A percentile compares a stretch with the other conserved stretches of the same genome.
phyloP scores from a whole-genome alignment of 169 alveolate genomes.

The Babesia ovata region DNA sequence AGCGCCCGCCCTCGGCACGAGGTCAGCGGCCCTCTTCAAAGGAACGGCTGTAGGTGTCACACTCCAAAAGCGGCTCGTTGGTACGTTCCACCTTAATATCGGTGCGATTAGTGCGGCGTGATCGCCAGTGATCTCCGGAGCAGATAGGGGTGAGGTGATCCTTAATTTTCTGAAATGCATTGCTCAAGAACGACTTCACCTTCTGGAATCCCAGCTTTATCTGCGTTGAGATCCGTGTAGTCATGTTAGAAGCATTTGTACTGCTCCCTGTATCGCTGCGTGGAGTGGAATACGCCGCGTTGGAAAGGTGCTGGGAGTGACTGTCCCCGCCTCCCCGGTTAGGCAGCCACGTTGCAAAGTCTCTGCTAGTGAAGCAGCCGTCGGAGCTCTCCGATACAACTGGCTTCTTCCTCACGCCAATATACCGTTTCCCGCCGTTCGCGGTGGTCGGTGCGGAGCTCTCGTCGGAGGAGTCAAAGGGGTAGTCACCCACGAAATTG shows the following conservation, averaged over 20 bases:
- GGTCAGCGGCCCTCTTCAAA: background rate
- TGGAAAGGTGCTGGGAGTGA: background rate
- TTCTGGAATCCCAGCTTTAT: background rate
- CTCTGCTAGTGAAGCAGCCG: constrained; percentile 28
- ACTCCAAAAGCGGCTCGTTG: background rate
- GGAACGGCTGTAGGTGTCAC: constrained; percentile 8
- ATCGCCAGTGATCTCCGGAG: background rate
- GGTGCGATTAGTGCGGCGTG: background rate
- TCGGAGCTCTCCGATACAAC: constrained; percentile 6
- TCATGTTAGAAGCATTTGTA: background rate
- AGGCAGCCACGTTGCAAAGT: background rate
- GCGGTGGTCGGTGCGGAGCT: background rate
- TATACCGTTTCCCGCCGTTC: background rate
- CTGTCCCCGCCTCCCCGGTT: background rate
- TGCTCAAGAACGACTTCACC: background rate
- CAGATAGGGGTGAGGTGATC: background rate
- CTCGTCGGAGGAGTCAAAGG: constrained; percentile 23
- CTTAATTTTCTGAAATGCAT: background rate
- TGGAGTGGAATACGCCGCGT: background rate
- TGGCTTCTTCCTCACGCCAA: background rate
- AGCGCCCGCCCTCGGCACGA: background rate
- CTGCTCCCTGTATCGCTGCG: background rate
- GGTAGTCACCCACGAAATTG: constrained; percentile 8
- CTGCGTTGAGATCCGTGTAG: background rate
- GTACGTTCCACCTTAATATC: background rate